Conservation (phyloP, 73 alveolate genomes). For the Symbiodinium natans region DNA sequence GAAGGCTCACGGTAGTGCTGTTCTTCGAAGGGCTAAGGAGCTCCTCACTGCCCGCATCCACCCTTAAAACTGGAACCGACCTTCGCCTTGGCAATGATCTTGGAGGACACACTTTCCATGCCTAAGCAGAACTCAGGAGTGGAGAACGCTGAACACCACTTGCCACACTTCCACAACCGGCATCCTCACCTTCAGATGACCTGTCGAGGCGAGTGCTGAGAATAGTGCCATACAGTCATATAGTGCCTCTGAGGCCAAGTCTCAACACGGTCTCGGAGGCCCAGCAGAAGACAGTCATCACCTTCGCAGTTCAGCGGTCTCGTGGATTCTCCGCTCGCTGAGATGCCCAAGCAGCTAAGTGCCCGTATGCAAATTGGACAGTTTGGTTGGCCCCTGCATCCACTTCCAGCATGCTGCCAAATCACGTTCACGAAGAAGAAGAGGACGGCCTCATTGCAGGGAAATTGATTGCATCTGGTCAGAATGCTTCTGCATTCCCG, state of each 20-base stretch:
- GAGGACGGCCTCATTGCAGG: constrained; percentile 33
- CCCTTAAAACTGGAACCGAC: not conserved
- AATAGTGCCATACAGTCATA: too few species aligned
- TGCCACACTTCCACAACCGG: too few species aligned
- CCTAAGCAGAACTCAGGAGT: not conserved
- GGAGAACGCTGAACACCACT: not conserved
- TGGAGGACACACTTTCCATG: constrained; percentile 9
- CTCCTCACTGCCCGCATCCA: too few species aligned
- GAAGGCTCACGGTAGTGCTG: too few species aligned
- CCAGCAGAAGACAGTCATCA: constrained; percentile 85
- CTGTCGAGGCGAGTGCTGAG: too few species aligned
- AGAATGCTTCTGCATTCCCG: not conserved
- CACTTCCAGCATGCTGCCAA: not conserved
- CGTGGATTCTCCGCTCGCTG: too few species aligned
- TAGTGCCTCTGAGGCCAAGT: not conserved
- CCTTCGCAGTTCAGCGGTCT: not conserved
- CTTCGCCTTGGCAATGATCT: constrained; percentile 3
- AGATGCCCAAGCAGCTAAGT: not conserved
- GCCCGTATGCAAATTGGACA: not conserved
- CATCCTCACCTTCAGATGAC: too few species aligned
- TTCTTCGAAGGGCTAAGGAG: too few species aligned
- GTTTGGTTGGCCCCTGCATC: not conserved
- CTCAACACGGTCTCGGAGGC: constrained; percentile 66
- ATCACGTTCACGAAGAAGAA: constrained; percentile 61
- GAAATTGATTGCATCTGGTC: not conserved